A percentile compares a stretch with the other conserved stretches of the same genome.
These are phyloP conservation scores for Nectriaceae sp. DNA, from an alignment of 2,329 filamentous ascomycete species.

Conservation along the genomic window DNA sequence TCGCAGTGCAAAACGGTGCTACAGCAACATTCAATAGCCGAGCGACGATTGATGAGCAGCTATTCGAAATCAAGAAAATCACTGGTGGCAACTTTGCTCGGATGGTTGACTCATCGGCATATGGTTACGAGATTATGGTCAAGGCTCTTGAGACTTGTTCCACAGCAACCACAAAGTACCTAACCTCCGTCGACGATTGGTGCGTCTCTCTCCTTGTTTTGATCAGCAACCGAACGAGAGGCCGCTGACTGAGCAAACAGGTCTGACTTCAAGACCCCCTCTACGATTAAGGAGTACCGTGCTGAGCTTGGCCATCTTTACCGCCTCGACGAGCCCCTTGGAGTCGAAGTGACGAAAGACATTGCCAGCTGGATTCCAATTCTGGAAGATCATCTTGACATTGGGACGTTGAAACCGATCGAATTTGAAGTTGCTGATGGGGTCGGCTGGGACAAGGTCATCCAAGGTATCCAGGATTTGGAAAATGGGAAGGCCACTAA, in stretches of 20 bases:
- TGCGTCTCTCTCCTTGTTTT: conserved; percentile 11
- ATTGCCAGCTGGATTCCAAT: conserved; percentile 17
- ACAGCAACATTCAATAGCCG: conserved; percentile 35
- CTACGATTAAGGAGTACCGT: conserved; percentile 25
- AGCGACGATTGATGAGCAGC: conserved; percentile 29
- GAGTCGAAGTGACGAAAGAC: conserved; percentile 15
- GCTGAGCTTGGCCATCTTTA: conserved; percentile 28
- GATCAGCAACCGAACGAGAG: not conserved
- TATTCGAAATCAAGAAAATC: conserved; percentile 31
- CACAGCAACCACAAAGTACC: conserved; percentile 28
- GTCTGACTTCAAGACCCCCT: conserved; percentile 24
- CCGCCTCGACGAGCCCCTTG: conserved; percentile 14
- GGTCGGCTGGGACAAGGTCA: conserved; percentile 27
- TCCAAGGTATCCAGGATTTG: conserved; percentile 20
- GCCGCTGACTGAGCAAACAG: conserved; percentile 8
- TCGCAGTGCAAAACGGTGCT: conserved; percentile 31
- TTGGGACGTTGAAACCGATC: conserved; percentile 25
- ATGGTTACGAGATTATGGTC: conserved; percentile 31
- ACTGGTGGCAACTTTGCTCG: conserved; percentile 36
- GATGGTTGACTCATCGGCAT: conserved; percentile 36
- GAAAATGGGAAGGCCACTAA: conserved; percentile 24
- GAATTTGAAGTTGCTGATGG: conserved; percentile 23
- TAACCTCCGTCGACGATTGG: conserved; percentile 38
- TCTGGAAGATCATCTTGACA: conserved; percentile 24
- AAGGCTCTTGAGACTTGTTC: conserved; percentile 30